A percentile compares a stretch with the other conserved stretches of the same genome.
Conservation (phyloP, 1,284 basidiomycete genomes). For the Apiotrichum porosum region DNA sequence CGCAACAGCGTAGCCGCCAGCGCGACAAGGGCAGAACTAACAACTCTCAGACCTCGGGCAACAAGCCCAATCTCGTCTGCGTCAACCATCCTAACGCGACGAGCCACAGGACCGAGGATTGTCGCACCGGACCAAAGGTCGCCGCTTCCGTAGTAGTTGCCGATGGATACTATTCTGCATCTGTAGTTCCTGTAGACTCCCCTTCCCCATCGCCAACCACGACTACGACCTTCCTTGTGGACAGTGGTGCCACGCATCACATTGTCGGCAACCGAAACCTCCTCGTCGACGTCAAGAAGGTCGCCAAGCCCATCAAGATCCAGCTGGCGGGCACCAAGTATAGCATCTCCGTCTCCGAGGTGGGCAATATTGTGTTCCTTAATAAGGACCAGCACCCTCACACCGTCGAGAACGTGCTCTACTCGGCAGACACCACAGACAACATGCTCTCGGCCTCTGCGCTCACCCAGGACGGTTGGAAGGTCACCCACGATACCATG, state of each 20-base stretch:
- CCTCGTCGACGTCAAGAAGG: not conserved
- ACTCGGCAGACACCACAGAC: not conserved
- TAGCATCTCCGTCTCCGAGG: not conserved
- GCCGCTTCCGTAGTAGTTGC: too few species aligned
- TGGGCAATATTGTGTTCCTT: not conserved
- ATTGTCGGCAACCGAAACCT: not conserved
- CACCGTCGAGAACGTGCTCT: not conserved
- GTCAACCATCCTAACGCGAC: too few species aligned
- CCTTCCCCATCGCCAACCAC: too few species aligned
- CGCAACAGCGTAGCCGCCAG: too few species aligned
- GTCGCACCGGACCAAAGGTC: too few species aligned
- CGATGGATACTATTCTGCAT: too few species aligned
- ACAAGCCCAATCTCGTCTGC: too few species aligned
- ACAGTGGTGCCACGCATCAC: conserved; percentile 4
- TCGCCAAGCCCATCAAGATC: not conserved
- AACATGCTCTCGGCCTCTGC: not conserved
- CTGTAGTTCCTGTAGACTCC: too few species aligned
- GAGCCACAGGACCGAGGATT: too few species aligned
- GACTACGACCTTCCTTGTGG: not conserved
- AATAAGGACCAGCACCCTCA: too few species aligned
- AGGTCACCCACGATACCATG: not conserved
- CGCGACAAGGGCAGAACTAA: too few species aligned
- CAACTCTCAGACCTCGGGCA: too few species aligned
- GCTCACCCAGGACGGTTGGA: not conserved
- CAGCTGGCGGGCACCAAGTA: conserved; percentile 1